Evolutionary conservation across 805 yeast species (phyloP).

Genomic region (Candida endomychidarum): DNA sequence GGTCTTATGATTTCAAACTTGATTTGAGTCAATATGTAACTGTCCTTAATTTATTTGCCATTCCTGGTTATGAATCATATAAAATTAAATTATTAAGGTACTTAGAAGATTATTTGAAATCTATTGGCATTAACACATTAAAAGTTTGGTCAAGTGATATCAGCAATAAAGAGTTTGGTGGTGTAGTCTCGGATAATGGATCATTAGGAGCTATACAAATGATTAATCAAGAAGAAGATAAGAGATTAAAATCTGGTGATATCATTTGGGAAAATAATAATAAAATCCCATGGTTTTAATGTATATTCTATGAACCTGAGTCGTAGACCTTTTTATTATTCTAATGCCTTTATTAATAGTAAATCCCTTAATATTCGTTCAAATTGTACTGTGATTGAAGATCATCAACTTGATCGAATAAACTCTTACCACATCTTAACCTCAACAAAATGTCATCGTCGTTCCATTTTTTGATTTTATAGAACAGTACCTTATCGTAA

Average conservation of each 20-base stretch:
- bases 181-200: constrained; percentile 23
- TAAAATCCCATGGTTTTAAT: constrained; percentile 43
- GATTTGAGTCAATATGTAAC: neutral
- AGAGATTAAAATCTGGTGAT: constrained; percentile 23
- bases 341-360: too few relatives aligned
- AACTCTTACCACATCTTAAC: constrained; percentile 19
- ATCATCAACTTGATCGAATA: constrained; percentile 25
- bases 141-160: constrained; percentile 38
- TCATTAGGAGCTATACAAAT: constrained; percentile 38
- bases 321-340: too few relatives aligned
- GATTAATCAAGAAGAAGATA: constrained; percentile 26
- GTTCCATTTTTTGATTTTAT: constrained; percentile 40
- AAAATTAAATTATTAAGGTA: constrained; percentile 2
- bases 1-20: constrained; percentile 37
- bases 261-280: constrained; percentile 43
- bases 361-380: constrained; percentile 10
- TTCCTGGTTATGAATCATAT: constrained; percentile 1
- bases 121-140: constrained; percentile 15
- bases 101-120: constrained; percentile 6
- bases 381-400: constrained; percentile 20
- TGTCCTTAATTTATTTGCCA: constrained; percentile 2
- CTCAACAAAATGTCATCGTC: constrained; percentile 38
- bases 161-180: constrained; percentile 4
- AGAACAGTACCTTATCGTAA: constrained; percentile 27
- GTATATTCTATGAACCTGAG: too few relatives aligned